These are phyloP conservation scores for Polytrichum formosum DNA, from an alignment of 225 moss, liverwort and hornwort genomes.

Conservation along the genomic window DNA sequence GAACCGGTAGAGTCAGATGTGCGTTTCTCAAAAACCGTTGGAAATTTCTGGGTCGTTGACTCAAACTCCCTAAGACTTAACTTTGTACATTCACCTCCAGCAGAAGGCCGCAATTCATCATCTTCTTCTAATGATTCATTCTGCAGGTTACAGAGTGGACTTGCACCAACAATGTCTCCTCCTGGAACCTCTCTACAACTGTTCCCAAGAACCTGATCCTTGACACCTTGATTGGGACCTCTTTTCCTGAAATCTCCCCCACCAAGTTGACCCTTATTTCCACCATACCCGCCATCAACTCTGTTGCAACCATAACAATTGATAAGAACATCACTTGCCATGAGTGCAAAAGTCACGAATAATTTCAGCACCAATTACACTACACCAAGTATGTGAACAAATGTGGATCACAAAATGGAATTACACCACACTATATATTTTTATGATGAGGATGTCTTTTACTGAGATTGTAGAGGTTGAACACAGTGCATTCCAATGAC, in stretches of 20 bases:
- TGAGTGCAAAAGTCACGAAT: too few species aligned
- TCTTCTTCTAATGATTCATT: neutral
- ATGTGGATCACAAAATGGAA: too few species aligned
- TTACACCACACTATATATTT: too few species aligned
- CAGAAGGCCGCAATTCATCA: neutral
- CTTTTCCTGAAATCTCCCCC: neutral
- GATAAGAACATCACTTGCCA: neutral
- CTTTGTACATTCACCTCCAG: constrained; percentile 7
- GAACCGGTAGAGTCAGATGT: constrained; percentile 1
- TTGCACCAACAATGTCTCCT: too few species aligned
- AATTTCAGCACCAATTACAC: too few species aligned
- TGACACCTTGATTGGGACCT: neutral
- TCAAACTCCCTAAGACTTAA: constrained; percentile 3
- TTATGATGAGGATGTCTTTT: too few species aligned
- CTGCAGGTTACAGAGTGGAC: too few species aligned
- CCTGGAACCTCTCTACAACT: too few species aligned
- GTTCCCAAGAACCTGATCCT: neutral
- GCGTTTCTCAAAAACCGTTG: constrained; percentile 8
- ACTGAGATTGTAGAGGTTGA: too few species aligned
- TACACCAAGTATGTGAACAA: too few species aligned
- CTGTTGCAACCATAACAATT: neutral
- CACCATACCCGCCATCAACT: constrained; percentile 9
- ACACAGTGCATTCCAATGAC: too few species aligned
- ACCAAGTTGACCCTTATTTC: neutral
- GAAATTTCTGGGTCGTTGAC: constrained; percentile 8